These are phyloP conservation scores for Pseudotsuga menziesii DNA, from an alignment of 75 land plant species.

Conservation along the genomic window DNA sequence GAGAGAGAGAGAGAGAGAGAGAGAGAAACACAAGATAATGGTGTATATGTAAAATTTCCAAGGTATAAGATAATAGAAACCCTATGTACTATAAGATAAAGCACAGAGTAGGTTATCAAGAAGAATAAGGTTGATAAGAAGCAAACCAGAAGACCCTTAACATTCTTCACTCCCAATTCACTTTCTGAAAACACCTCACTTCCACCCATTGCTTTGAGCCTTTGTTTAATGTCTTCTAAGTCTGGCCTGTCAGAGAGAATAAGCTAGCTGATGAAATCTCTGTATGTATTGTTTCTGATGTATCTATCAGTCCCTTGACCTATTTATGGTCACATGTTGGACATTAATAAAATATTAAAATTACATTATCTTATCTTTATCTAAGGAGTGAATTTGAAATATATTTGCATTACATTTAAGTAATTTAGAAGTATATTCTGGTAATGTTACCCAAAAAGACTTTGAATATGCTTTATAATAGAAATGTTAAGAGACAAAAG, in stretches of 20 bases:
- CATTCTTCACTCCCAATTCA: conserved; percentile 61
- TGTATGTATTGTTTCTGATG: no score
- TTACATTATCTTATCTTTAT: neutral
- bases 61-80: neutral
- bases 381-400: neutral
- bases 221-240: conserved; percentile 60
- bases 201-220: conserved; percentile 74
- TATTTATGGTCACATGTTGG: no score
- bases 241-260: conserved; percentile 44
- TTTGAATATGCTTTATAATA: neutral
- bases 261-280: neutral
- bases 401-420: neutral
- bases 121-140: neutral
- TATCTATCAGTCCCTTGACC: no score
- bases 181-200: conserved; percentile 71
- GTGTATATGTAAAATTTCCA: neutral
- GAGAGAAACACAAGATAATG: neutral
- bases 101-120: neutral
- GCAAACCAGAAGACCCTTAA: conserved; percentile 58
- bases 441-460: neutral
- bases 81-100: neutral
- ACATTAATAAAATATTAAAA: no score
- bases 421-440: neutral
- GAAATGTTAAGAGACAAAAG: neutral
- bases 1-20: neutral